Base-by-base conservation (phyloP, 2,329 filamentous ascomycete genomes). In the Fonsecaea pedrosoi region DNA sequence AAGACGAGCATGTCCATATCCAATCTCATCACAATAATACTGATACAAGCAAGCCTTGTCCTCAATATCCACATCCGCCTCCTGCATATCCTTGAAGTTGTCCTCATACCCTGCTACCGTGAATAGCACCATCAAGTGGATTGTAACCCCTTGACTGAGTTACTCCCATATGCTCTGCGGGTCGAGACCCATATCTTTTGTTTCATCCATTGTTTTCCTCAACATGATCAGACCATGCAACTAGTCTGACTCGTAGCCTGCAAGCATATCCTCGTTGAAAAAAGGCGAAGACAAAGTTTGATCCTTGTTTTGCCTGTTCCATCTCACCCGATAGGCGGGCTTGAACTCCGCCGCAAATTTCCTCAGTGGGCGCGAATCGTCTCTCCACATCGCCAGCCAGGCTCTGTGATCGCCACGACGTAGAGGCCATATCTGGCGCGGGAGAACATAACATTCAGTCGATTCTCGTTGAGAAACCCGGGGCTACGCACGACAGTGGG, bases 371-470 rank as follows among this genome's bases (percentile, higher is more conserved):
- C 4, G 8, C 25, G 53, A 54, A 35, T 54, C 53, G 7, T 32
- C 25, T 13, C 8, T 8, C 53, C 53, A 18, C 53, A 62, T 40
- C 2, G 21, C 3, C 4, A 25, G 62, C 58, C 64, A 66, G 32
- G 37, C 2, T 7, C 6, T 42, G 53, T 56, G 30, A 30, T 66
- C 35, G 53, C 64, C 64, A n/a, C 42, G 9, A 62, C 64, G 15
- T 66, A 66, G 9, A 66, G 37, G 12, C 64, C 64, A 50, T 50
- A 62, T 42, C 38, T 62, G 15, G 64, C 64, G 6, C 57, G 37
- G 3, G 64, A 66, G 50, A 66, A 66, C 21, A 66, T 40, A 13
- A 66, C 58, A 18, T 66, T 66, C 2, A 66, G 58, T 35, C 64
- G 38, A 9, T 66, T 50, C 38, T 25, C 48, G 2, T 48, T 30